A percentile compares a stretch with the other conserved stretches of the same genome.
phyloP scores from a whole-genome alignment of 1,284 basidiomycete species.

The Sporisorium scitamineum region DNA sequence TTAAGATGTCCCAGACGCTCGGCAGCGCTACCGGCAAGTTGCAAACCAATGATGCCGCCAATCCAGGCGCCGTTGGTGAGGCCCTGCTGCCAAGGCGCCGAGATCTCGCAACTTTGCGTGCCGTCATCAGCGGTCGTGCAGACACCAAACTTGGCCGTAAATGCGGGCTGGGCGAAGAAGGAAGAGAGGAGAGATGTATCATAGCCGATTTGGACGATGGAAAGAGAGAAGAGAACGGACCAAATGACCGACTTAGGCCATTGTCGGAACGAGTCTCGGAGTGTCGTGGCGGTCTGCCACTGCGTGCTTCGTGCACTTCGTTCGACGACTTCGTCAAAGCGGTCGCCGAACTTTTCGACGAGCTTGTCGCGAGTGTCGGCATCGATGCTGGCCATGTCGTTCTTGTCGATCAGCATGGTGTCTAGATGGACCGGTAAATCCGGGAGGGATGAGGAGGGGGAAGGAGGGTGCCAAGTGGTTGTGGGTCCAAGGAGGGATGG shows the following conservation, averaged over 20 bases:
- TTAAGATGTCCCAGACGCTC: conserved; percentile 35
- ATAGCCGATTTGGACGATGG: conserved; percentile 69
- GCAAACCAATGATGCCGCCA: conserved; percentile 52
- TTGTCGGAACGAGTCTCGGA: conserved; percentile 68
- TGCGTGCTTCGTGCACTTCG: conserved; percentile 65
- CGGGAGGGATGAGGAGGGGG: conserved; percentile 2
- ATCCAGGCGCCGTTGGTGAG: conserved; percentile 45
- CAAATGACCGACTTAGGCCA: conserved; percentile 71
- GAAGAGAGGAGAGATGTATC: conserved; percentile 58
- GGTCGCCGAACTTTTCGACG: conserved; percentile 45
- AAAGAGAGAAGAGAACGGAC: conserved; percentile 70
- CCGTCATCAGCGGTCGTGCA: conserved; percentile 51
- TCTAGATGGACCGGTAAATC: neutral
- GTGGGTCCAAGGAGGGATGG: neutral
- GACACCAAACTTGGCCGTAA: conserved; percentile 63
- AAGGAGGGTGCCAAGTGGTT: neutral
- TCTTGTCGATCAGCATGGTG: conserved; percentile 35
- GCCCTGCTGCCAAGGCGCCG: conserved; percentile 72
- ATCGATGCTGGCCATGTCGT: conserved; percentile 53
- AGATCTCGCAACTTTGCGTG: conserved; percentile 69
- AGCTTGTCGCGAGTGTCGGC: conserved; percentile 42
- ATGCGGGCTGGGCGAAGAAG: conserved; percentile 70
- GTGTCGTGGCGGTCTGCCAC: conserved; percentile 70
- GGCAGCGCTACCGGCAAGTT: conserved; percentile 38
- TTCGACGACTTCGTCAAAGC: conserved; percentile 69